Conservation (phyloP, 2,329 filamentous ascomycete genomes). For the Aureobasidium melanogenum region DNA sequence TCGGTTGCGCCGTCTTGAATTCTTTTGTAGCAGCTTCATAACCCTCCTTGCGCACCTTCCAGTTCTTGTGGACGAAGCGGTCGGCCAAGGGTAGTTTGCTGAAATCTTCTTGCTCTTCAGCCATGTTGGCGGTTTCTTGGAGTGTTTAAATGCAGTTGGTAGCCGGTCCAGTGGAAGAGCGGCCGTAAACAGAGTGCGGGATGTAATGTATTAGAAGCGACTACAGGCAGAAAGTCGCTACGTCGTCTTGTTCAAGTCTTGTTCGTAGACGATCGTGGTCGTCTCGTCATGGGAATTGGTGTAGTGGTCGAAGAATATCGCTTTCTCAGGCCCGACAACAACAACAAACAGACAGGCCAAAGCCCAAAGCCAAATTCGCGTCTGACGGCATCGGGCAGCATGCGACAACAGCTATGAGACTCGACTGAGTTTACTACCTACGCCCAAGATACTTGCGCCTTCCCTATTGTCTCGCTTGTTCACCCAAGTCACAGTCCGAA, state of each 20-base stretch:
- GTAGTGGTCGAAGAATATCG: neutral
- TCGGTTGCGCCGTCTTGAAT: conserved; percentile 77
- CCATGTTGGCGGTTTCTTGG: conserved; percentile 48
- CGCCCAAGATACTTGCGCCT: neutral
- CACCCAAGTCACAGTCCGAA: neutral
- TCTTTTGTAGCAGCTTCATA: conserved; percentile 88
- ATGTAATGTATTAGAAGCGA: neutral
- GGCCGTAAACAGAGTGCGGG: neutral
- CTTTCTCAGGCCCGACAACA: neutral
- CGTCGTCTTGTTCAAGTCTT: neutral
- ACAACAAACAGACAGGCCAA: neutral
- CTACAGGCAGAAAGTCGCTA: neutral
- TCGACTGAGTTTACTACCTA: neutral
- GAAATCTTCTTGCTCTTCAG: conserved; percentile 75
- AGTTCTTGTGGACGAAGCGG: conserved; percentile 82
- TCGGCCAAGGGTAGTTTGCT: conserved; percentile 69
- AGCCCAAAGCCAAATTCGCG: conserved; percentile 5
- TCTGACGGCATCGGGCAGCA: conserved; percentile 8
- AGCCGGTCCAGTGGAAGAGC: neutral
- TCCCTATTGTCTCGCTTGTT: neutral
- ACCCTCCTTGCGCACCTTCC: conserved; percentile 92
- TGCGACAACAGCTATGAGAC: neutral
- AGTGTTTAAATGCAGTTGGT: neutral
- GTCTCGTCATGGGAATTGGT: neutral
- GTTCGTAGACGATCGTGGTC: neutral